Conservation (phyloP, 305 asterid genomes). For the Fraxinus angustifolia region DNA sequence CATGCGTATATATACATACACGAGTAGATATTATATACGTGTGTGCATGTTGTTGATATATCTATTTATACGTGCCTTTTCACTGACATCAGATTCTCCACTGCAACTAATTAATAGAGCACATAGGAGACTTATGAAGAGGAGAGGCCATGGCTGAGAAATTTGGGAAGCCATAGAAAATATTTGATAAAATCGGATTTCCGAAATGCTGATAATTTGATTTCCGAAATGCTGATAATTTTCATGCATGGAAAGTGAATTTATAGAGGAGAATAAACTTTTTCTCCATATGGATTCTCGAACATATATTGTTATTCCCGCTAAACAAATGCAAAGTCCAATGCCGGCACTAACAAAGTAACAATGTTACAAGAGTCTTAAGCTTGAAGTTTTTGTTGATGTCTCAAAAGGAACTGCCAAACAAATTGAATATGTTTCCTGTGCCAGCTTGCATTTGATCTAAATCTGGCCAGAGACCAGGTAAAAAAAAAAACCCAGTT, state of each 20-base stretch:
- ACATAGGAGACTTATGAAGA: constrained; percentile 18
- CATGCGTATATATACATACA: not conserved
- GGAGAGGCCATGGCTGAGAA: constrained; percentile 25
- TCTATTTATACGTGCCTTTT: constrained; percentile 28
- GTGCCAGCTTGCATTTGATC: not conserved
- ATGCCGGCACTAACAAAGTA: constrained; percentile 21
- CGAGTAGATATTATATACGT: not conserved
- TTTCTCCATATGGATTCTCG: constrained; percentile 9
- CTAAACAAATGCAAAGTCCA: not conserved
- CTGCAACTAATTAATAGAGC: constrained; percentile 24
- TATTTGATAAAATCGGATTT: not conserved
- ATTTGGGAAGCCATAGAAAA: constrained; percentile 21
- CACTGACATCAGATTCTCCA: constrained; percentile 23
- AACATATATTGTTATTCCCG: constrained; percentile 30
- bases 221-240: not conserved
- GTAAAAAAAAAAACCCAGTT: too few relatives aligned
- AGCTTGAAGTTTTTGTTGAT: not conserved
- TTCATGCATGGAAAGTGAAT: constrained; percentile 18
- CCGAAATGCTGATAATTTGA: not conserved
- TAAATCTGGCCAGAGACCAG: not conserved
- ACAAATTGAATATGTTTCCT: too few relatives aligned
- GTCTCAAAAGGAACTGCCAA: not conserved
- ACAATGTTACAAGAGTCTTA: not conserved
- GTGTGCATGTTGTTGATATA: not conserved
- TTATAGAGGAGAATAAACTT: constrained; percentile 13